A percentile compares a stretch with the other conserved stretches of the same genome.
phyloP scores from a whole-genome alignment of 768 basidiomycete species.

The Mycena maculata region DNA sequence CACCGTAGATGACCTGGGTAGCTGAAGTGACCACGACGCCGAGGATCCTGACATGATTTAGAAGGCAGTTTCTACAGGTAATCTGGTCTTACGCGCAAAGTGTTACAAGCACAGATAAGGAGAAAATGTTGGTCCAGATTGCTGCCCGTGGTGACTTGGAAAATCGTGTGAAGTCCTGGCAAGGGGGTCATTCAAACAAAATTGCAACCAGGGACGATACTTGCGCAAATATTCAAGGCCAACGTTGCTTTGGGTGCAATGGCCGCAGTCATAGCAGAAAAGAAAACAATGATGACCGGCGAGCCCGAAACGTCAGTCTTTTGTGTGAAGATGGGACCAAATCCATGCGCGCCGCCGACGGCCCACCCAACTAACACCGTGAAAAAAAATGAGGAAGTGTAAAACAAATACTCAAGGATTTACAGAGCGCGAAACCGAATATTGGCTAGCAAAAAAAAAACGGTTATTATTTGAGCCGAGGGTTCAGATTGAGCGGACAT shows the following conservation, averaged over 20 bases:
- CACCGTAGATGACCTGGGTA: slow-evolving; percentile 66
- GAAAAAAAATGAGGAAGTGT: neutral
- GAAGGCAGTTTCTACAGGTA: neutral
- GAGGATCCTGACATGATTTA: slow-evolving; percentile 38
- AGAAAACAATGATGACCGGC: slow-evolving; percentile 31
- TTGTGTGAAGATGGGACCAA: slow-evolving; percentile 35
- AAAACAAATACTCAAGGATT: neutral
- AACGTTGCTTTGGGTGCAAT: slow-evolving; percentile 38
- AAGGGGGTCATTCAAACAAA: neutral
- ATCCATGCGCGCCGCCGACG: slow-evolving; percentile 34
- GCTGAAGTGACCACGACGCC: slow-evolving; percentile 74
- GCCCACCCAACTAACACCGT: slow-evolving; percentile 37
- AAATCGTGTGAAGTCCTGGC: slow-evolving; percentile 38
- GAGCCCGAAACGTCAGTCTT: slow-evolving; percentile 22
- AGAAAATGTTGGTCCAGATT: slow-evolving; percentile 37
- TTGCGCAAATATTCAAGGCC: slow-evolving; percentile 35
- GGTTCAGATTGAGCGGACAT: neutral
- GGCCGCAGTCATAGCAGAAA: slow-evolving; percentile 36
- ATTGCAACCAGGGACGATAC: neutral
- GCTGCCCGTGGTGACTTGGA: slow-evolving; percentile 34
- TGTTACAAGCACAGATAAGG: slow-evolving; percentile 33
- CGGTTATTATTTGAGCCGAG: neutral
- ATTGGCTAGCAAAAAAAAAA: slow-evolving; percentile 31
- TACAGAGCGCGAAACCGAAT: slow-evolving; percentile 38
- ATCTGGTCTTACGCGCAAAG: slow-evolving; percentile 31